A percentile compares a stretch with the other conserved stretches of the same genome.
Conservation (phyloP, 108 stramenopile species). For the Schizochytrium sp. region DNA sequence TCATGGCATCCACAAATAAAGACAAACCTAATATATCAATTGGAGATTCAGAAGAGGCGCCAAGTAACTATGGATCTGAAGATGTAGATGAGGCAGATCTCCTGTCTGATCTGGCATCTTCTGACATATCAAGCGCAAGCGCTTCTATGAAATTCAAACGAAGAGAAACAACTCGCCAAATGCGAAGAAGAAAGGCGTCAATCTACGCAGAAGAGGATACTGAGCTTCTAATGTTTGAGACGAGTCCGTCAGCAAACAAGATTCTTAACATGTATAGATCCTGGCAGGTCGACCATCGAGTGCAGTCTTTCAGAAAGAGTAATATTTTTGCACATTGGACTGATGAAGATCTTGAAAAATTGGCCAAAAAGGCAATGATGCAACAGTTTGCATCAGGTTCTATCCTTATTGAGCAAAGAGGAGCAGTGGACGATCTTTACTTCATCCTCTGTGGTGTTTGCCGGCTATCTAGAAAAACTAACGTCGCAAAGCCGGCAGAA, state of each 20-base stretch:
- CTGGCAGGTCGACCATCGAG: conserved; percentile 23
- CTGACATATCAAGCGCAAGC: no score
- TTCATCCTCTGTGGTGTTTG: not conserved
- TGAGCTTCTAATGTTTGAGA: conserved; percentile 33
- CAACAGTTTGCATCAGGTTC: conserved; percentile 27
- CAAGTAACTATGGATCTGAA: not conserved
- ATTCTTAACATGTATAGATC: conserved; percentile 11
- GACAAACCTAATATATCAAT: no score
- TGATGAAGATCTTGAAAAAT: not conserved
- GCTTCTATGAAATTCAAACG: not conserved
- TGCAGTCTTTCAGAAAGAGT: not conserved
- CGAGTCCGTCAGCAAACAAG: not conserved
- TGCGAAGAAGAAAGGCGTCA: not conserved
- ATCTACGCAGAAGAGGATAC: conserved; percentile 36
- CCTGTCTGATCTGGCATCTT: no score
- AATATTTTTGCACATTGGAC: not conserved
- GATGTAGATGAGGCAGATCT: no score
- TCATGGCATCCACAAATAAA: no score
- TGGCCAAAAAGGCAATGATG: conserved; percentile 34
- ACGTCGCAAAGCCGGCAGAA: not conserved
- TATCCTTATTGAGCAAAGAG: not conserved
- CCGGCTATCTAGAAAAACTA: not conserved
- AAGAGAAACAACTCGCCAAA: not conserved
- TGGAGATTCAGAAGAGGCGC: not conserved
- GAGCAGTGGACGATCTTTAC: not conserved